Conservation (phyloP, 2,329 filamentous ascomycete genomes). For the Periconia digitata region DNA sequence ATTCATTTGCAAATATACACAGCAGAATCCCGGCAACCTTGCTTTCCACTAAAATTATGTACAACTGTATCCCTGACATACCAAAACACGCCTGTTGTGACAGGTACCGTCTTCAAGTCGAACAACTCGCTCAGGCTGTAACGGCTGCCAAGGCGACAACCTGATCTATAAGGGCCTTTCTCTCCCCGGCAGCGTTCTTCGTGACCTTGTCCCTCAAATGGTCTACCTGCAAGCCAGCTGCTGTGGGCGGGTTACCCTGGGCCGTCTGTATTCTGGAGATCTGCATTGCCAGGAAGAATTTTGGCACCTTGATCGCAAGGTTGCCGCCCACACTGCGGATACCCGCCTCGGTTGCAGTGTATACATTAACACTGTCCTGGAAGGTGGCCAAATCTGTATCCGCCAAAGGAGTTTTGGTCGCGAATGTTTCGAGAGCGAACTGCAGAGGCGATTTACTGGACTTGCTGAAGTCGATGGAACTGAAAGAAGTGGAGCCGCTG, state of each 20-base stretch:
- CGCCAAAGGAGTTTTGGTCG: constrained; percentile 54
- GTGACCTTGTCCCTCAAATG: constrained; percentile 61
- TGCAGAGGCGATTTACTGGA: constrained; percentile 53
- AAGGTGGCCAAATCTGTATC: constrained; percentile 54
- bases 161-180: constrained; percentile 54
- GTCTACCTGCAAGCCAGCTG: constrained; percentile 57
- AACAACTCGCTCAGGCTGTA: neutral
- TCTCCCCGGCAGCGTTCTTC: constrained; percentile 57
- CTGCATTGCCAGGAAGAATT: constrained; percentile 65
- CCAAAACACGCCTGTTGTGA: too few species aligned
- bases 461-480: constrained; percentile 58
- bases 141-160: constrained; percentile 43
- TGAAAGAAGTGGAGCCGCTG: constrained; percentile 55
- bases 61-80: too few species aligned
- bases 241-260: constrained; percentile 57
- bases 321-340: constrained; percentile 57
- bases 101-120: neutral
- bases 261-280: constrained; percentile 61
- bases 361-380: constrained; percentile 57
- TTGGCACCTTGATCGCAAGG: constrained; percentile 62
- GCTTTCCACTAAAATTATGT: too few species aligned
- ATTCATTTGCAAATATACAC: too few species aligned
- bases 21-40: too few species aligned
- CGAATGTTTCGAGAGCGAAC: constrained; percentile 59
- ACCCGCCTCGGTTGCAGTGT: constrained; percentile 62